Percentiles rank a stretch among this genome's conserved stretches.
phyloP scores from a whole-genome alignment of 2,329 filamentous ascomycete genomes.

The Delphinella strobiligena region DNA sequence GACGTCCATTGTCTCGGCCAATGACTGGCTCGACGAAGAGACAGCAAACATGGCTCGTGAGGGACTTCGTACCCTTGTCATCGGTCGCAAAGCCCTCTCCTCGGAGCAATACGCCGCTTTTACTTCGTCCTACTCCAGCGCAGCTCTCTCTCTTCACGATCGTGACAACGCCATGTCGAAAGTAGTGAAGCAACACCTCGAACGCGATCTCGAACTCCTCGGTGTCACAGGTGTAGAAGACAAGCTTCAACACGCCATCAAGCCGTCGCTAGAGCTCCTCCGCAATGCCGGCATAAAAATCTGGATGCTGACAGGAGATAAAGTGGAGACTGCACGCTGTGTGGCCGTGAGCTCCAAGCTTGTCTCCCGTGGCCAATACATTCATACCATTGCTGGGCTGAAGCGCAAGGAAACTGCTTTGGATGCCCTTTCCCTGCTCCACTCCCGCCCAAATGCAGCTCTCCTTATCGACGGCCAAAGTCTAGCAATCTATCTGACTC shows the following conservation, averaged over 20 bases:
- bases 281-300: slow-evolving; percentile 98
- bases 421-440: slow-evolving; percentile 77
- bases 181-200: slow-evolving; percentile 69
- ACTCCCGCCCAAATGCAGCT: slow-evolving; percentile 74
- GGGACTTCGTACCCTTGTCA: slow-evolving; percentile 82
- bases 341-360: slow-evolving; percentile 92
- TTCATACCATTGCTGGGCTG: slow-evolving; percentile 70
- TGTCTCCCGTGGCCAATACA: slow-evolving; percentile 85
- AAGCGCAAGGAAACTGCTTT: slow-evolving; percentile 75
- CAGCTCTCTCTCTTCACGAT: slow-evolving; percentile 65
- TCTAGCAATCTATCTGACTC: slow-evolving; percentile 66
- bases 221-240: slow-evolving; percentile 98
- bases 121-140: slow-evolving; percentile 59
- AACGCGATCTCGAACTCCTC: slow-evolving; percentile 78
- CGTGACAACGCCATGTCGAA: slow-evolving; percentile 73
- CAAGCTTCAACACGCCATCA: slow-evolving; percentile 90
- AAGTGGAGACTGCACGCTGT: slow-evolving; percentile 93
- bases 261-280: slow-evolving; percentile 84
- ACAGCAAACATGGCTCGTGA: slow-evolving; percentile 99
- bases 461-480: slow-evolving; percentile 93
- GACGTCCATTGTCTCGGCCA: slow-evolving; percentile 86
- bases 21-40: slow-evolving; percentile 98
- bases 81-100: slow-evolving; percentile 82
- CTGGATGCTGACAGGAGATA: slow-evolving; percentile 99
- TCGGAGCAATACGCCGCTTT: slow-evolving; percentile 72